Evolutionary conservation across 257 asterid genomes (phyloP), one percentile per base, ranked within the genome.

Genomic region (Nemophila menziesii): DNA sequence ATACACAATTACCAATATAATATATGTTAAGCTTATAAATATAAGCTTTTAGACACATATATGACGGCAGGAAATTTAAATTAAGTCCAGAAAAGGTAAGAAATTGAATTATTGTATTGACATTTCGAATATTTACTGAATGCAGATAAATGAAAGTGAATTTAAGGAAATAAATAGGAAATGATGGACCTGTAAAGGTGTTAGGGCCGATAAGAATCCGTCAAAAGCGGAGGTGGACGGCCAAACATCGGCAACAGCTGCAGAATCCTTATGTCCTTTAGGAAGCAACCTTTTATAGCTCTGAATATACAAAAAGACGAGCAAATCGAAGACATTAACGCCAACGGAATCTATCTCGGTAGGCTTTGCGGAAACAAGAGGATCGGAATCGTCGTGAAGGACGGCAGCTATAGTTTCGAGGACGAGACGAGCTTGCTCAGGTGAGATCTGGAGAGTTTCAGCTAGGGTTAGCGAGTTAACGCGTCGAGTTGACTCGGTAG

Each of bases 221-320:
- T 86, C 92, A 24, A 86, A 86, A 16, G 93, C 92, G 0, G 94
- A 86, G 20, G 87, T 82, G 3, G 97, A 82, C 9, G 97, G 94
- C 92, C 94, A 82, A 37, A 86, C 93, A 65, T 86, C 97, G 15
- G 94, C 97, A 7, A 87, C 95, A 7, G 97, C 75, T 6, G 94
- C 97, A n/a, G 93, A 77, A 58, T 86, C 94, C 68, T 46, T 71
- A 24, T 86, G 94, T 20, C 94, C 92, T 55, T 74, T 87, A 2
- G 97, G 97, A 51, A 87, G 71, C 71, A 86, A 53, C 60, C 94
- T 70, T 72, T 79, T 86, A 48, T 86, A 86, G 51, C 73, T 79
- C 72, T 86, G 87, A 49, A 82, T 68, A 45, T 74, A 86, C 70
- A 86, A 27, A 60, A 82, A 82, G 7, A 82, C 48, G 8, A 86